phyloP scores from a whole-genome alignment of 2,329 filamentous ascomycete species.

The Xylariaceae sp. region DNA sequence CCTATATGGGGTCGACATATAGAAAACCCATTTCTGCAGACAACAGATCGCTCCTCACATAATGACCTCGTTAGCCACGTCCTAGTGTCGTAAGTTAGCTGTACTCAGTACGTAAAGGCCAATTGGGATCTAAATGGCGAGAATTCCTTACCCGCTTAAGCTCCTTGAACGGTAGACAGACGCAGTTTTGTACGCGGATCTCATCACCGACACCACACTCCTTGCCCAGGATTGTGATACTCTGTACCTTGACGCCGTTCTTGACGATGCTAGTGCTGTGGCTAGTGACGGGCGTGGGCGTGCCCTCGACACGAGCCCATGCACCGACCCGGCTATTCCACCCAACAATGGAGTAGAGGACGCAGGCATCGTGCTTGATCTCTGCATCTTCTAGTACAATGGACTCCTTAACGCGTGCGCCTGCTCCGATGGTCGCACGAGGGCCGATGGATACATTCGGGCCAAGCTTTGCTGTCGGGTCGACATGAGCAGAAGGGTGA shows the following conservation, averaged over 20 bases:
- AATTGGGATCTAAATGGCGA: background rate
- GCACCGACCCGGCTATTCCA: slow-evolving; percentile 95
- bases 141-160: slow-evolving; percentile 74
- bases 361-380: slow-evolving; percentile 94
- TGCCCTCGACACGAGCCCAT: slow-evolving; percentile 98
- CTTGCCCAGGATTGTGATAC: slow-evolving; percentile 95
- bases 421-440: slow-evolving; percentile 78
- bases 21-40: slow-evolving; percentile 1
- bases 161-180: slow-evolving; percentile 97
- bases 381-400: slow-evolving; percentile 94
- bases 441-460: slow-evolving; percentile 96
- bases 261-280: slow-evolving; percentile 94
- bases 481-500: slow-evolving; percentile 83
- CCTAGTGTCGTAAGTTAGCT: slow-evolving; percentile 43
- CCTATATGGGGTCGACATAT: too few species aligned
- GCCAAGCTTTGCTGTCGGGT: slow-evolving; percentile 92
- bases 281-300: slow-evolving; percentile 78
- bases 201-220: slow-evolving; percentile 93
- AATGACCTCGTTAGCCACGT: slow-evolving; percentile 83
- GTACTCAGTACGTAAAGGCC: slow-evolving; percentile 18
- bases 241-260: slow-evolving; percentile 98
- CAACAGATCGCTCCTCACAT: slow-evolving; percentile 57
- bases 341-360: slow-evolving; percentile 93
- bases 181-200: slow-evolving; percentile 93
- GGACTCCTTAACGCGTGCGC: slow-evolving; percentile 89